phyloP scores from a whole-genome alignment of 1,284 basidiomycete genomes.

The Mrakiaceae sp. region DNA sequence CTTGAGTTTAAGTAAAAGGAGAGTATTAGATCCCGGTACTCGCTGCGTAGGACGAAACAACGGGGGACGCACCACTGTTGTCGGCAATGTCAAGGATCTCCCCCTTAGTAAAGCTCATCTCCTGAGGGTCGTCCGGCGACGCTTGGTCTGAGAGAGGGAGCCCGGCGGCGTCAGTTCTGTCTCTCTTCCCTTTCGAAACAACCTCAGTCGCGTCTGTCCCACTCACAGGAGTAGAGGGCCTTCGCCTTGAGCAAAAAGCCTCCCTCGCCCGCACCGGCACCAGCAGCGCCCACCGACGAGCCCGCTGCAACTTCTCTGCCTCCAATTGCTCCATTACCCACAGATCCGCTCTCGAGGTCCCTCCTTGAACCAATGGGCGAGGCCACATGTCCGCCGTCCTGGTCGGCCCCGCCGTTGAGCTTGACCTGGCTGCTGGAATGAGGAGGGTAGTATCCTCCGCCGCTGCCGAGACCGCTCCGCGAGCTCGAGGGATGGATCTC shows the following conservation, averaged over 20 bases:
- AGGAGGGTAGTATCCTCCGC: neutral
- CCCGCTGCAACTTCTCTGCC: constrained; percentile 10
- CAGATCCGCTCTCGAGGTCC: neutral
- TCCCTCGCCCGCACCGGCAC: constrained; percentile 26
- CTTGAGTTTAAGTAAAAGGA: constrained; percentile 28
- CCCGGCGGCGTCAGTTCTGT: constrained; percentile 4
- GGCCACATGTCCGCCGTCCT: neutral
- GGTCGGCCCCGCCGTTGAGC: neutral
- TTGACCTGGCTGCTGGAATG: neutral
- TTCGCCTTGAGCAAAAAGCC: constrained; percentile 60
- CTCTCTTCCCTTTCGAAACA: neutral
- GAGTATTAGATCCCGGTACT: constrained; percentile 24
- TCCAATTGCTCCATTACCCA: constrained; percentile 1
- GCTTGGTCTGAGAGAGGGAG: constrained; percentile 55
- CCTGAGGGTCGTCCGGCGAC: constrained; percentile 86
- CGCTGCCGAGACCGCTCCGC: neutral
- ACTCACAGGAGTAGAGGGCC: constrained; percentile 76
- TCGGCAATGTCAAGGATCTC: constrained; percentile 91
- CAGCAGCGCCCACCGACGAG: neutral
- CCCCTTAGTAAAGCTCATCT: constrained; percentile 87
- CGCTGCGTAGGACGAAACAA: too few species aligned
- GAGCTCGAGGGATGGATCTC: constrained; percentile 9
- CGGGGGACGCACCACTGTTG: constrained; percentile 44
- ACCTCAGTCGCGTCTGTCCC: neutral
- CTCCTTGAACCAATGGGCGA: neutral